These are phyloP conservation scores for Canariomyces notabilis DNA, from an alignment of 2,329 filamentous ascomycete genomes.

Conservation along the genomic window DNA sequence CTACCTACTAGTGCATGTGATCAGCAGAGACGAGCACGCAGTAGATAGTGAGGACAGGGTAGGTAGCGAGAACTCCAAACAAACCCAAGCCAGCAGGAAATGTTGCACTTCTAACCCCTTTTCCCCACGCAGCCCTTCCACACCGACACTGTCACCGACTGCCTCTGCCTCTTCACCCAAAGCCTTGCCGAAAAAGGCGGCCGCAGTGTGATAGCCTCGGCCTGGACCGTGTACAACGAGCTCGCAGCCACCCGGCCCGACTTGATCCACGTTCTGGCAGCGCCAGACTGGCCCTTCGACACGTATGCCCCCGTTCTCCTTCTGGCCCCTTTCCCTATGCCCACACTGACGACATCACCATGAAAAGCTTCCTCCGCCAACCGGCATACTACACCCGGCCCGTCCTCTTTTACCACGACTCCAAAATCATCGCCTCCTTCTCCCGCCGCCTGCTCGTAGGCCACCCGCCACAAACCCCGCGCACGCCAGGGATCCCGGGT, in stretches of 20 bases:
- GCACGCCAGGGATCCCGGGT: slow-evolving; percentile 50
- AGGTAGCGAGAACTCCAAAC: slow-evolving; percentile 59
- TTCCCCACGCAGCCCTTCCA: slow-evolving; percentile 61
- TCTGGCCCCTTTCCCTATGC: not conserved
- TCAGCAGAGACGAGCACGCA: not conserved
- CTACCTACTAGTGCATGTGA: not conserved
- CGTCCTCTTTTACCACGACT: slow-evolving; percentile 45
- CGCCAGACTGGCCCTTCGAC: slow-evolving; percentile 45
- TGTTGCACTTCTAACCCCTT: slow-evolving; percentile 54
- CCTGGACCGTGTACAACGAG: slow-evolving; percentile 58
- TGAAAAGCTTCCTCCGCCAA: slow-evolving; percentile 30
- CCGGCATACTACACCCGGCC: slow-evolving; percentile 47
- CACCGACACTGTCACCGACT: slow-evolving; percentile 51
- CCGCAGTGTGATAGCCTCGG: slow-evolving; percentile 53
- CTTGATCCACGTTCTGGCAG: slow-evolving; percentile 51
- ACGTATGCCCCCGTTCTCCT: slow-evolving; percentile 30
- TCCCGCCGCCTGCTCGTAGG: not conserved
- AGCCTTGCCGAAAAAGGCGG: slow-evolving; percentile 50
- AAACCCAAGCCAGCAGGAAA: slow-evolving; percentile 44
- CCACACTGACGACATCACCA: too few species aligned
- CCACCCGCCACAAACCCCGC: slow-evolving; percentile 34
- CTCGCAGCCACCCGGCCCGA: slow-evolving; percentile 54
- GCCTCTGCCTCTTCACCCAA: slow-evolving; percentile 54
- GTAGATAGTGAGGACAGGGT: slow-evolving; percentile 36
- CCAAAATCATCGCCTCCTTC: not conserved